Base-by-base conservation (phyloP, 2,329 filamentous ascomycete genomes). In the Aspergillus tubingensis region DNA sequence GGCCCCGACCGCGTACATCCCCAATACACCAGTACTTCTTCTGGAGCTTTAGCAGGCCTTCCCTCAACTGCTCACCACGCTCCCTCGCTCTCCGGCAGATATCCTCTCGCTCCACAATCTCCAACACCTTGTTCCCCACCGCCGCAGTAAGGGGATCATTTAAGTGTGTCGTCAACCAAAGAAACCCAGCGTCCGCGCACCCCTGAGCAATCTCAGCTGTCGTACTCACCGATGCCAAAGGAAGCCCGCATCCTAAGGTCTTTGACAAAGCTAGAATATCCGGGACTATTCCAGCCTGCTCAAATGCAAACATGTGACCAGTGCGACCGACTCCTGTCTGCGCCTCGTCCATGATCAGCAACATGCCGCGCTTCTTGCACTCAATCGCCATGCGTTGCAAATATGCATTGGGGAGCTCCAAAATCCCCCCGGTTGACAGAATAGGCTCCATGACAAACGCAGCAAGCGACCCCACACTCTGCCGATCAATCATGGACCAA, bases 371-470 rank as follows among this genome's bases (percentile, higher is more conserved):
- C 62, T 79, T 80, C 59, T 81, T 76, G 67, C 84, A 87, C 57
- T 86, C 79, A 13, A 71, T 68, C 63, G 83, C 84, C 67, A 89
- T 74, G 0, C 81, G 81, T 56, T 77, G 78, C 19, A 89, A 75
- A 62, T 89, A 90, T 0, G 86, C 86, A 0, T 71, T 59, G 0
- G 87, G 86, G 0, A 87, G 78, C 1, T 83, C 82, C 32, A 85
- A 81, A 75, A 89, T 87, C 2, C 87, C 86, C 0, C 83, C 85
- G 15, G 82, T 83, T 0, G 80, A 83, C 0, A 86, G 77, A 38
- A 88, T 87, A 0, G 83, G 84, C 67, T 89, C 86, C 53, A 88
- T 72, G 57, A 89, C 85, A 32, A 86, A 82, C 0, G 87, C 87
- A 0, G 87, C 86, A 0, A 89, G 78, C 0, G 85, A 88, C 0